These are phyloP conservation scores for Salpingoeca rosetta DNA, from an alignment of 78 protist species.

Conservation along the genomic window DNA sequence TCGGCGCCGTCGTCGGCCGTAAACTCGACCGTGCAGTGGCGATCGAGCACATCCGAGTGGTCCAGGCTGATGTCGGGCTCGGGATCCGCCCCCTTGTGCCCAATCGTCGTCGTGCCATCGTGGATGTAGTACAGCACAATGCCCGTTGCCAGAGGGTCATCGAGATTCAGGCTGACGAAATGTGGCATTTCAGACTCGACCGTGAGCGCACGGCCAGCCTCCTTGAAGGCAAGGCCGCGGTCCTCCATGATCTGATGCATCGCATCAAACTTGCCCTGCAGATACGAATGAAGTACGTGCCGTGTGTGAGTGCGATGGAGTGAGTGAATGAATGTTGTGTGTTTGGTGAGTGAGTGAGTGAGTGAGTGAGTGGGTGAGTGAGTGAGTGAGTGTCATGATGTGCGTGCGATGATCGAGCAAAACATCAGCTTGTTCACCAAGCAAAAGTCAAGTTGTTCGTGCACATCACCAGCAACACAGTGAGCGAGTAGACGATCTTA, in stretches of 20 bases:
- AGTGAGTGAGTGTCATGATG: too few relatives aligned
- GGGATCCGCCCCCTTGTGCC: neutral
- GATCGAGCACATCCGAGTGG: neutral
- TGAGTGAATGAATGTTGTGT: neutral
- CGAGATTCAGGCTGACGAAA: constrained; percentile 58
- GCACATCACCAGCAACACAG: too few relatives aligned
- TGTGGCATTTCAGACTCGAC: constrained; percentile 42
- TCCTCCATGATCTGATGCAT: neutral
- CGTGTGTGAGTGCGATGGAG: neutral
- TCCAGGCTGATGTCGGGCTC: neutral
- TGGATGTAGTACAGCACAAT: constrained; percentile 48
- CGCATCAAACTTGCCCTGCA: neutral
- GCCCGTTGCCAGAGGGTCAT: constrained; percentile 60
- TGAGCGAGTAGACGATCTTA: too few relatives aligned
- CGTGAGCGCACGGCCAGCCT: constrained; percentile 38
- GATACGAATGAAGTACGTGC: neutral
- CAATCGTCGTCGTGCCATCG: constrained; percentile 20
- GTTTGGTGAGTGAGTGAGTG: too few relatives aligned
- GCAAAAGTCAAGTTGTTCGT: too few relatives aligned
- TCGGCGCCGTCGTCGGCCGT: neutral
- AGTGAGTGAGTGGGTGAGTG: too few relatives aligned
- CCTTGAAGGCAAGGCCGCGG: constrained; percentile 15
- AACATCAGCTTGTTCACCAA: too few relatives aligned
- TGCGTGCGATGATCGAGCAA: too few relatives aligned
- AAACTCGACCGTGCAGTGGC: neutral